These are phyloP conservation scores for Wallacemonas collosoma DNA, from an alignment of 208 protist genomes.

Conservation along the genomic window DNA sequence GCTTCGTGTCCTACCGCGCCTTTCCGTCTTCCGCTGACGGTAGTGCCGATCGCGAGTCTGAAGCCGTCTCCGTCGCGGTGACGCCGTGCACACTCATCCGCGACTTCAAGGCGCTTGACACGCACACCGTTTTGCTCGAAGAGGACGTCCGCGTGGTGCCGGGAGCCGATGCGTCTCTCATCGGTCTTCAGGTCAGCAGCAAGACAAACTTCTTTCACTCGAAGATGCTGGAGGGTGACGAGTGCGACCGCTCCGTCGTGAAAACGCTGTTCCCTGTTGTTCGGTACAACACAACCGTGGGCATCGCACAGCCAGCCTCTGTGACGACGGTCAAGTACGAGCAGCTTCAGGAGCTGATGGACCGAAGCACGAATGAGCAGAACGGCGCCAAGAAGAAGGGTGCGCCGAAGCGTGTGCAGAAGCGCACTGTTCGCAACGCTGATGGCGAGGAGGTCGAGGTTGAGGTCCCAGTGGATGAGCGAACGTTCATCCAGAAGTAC, in stretches of 20 bases:
- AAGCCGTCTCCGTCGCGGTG: conserved; percentile 48
- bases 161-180: conserved; percentile 46
- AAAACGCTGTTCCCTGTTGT: conserved; percentile 82
- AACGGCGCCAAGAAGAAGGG: conserved; percentile 30
- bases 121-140: conserved; percentile 64
- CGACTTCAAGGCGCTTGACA: conserved; percentile 81
- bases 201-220: conserved; percentile 88
- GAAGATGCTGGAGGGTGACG: conserved; percentile 82
- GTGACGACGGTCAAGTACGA: conserved; percentile 67
- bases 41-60: conserved; percentile 16
- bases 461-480: conserved; percentile 70
- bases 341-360: conserved; percentile 50
- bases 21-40: conserved; percentile 22
- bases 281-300: conserved; percentile 41
- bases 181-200: conserved; percentile 76
- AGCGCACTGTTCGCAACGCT: conserved; percentile 44
- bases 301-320: conserved; percentile 40
- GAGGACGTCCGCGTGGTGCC: conserved; percentile 69
- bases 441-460: conserved; percentile 64
- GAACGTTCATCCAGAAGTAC: conserved; percentile 90
- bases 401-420: conserved; percentile 26
- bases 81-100: conserved; percentile 85
- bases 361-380: neutral
- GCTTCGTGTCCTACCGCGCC: conserved; percentile 77
- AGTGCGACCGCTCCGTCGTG: conserved; percentile 84